phyloP scores from a whole-genome alignment of 495 filamentous ascomycete genomes.

The Aspergillus nidulans region DNA sequence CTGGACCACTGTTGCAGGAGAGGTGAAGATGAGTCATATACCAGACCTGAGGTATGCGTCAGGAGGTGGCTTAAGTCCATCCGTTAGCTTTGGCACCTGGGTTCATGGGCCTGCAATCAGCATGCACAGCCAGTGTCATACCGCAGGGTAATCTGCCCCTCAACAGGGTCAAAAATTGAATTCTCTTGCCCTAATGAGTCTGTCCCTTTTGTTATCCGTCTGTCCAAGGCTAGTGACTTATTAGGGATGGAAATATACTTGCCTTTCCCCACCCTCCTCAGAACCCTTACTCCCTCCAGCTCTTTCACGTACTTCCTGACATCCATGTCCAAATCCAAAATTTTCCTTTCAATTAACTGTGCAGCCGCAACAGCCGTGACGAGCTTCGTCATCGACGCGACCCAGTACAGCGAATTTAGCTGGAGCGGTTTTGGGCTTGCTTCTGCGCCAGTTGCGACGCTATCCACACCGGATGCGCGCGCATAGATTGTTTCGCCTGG shows the following conservation, averaged over 20 bases:
- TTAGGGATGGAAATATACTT: no score
- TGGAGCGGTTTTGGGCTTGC: not conserved
- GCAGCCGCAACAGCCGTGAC: slow-evolving; percentile 42
- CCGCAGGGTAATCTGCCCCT: not conserved
- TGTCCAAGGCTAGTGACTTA: no score
- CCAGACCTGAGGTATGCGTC: slow-evolving; percentile 13
- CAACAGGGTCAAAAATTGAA: not conserved
- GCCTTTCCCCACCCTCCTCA: not conserved
- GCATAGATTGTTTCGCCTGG: no score
- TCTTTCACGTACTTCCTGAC: not conserved
- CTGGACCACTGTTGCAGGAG: slow-evolving; percentile 14
- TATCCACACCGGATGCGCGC: no score
- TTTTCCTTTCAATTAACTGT: slow-evolving; percentile 39
- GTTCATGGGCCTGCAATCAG: no score
- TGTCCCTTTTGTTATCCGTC: no score
- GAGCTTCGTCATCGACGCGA: slow-evolving; percentile 27
- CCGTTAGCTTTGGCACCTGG: not conserved
- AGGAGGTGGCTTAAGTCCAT: slow-evolving; percentile 16
- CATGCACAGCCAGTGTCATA: not conserved
- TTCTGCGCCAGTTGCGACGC: not conserved
- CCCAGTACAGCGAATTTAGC: slow-evolving; percentile 12
- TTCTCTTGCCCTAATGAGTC: no score
- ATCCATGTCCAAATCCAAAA: slow-evolving; percentile 28
- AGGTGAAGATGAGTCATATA: slow-evolving; percentile 13
- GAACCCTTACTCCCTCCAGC: not conserved